Evolutionary conservation across 768 basidiomycete species (phyloP), one percentile per base, ranked within the genome.

Genomic region (Suillus alpinus): DNA sequence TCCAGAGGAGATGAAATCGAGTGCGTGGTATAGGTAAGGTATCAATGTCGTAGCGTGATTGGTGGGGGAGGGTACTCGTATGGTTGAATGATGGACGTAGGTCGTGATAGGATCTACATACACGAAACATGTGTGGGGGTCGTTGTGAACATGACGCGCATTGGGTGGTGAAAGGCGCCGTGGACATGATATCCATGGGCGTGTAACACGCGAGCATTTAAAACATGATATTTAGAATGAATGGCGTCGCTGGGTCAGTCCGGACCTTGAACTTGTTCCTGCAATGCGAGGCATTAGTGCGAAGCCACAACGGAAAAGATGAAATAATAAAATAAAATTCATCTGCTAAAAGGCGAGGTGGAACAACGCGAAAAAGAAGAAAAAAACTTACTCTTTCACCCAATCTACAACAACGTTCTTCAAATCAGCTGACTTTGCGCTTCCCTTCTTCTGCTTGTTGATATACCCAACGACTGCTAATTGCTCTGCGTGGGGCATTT

Each of bases 231-330:
- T 63, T 59, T 62, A 66, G 13, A 23, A 60, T 57, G n/a, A 50
- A 51, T 14, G 20, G 36, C 7, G 52, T 60, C 20, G 10, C 16
- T 8, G 12, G 0, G 4, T 36, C 13, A 56, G 8, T 6, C 0
- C 26, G 10, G 1, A 49, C 29, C 10, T n/a, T 51, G n/a, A 73
- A 72, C 31, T 65, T 23, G 52, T 74, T 59, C 39, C 71, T 72
- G 23, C 18, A 51, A 56, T 26, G 31, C 23, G 26, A 46, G 3
- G 2, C 32, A 14, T 46, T 60, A 58, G 37, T 14, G 29, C 16
- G 18, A 56, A 20, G 57, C 8, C 43, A 20, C 18, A 52, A 14
- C 13, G 4, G 26, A 36, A 23, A n/a, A 23, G 20, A 36, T 23
- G 4, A 32, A 18, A 50, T 0, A 18, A 32, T 7, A 13, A 6